Evolutionary conservation across 306 rosid genomes (phyloP).

Genomic region (Pachyrhizus erosus): DNA sequence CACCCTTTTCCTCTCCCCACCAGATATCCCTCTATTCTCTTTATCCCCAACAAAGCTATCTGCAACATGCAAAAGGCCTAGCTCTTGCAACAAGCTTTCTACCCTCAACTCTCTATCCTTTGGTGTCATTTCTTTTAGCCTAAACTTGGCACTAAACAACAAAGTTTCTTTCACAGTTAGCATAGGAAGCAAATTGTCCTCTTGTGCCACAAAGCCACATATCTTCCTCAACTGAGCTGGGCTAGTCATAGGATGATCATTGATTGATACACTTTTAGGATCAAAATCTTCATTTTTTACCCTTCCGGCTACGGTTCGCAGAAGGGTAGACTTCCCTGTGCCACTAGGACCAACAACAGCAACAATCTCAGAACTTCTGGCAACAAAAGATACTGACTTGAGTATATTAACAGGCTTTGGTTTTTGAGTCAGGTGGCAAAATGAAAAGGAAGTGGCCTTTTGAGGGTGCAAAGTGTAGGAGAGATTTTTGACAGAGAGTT

Average conservation of each 20-base stretch:
- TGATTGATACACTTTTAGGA: slow-evolving; percentile 62
- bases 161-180: slow-evolving; percentile 84
- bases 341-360: slow-evolving; percentile 94
- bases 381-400: slow-evolving; percentile 76
- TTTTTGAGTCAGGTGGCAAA: slow-evolving; percentile 49
- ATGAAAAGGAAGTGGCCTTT: slow-evolving; percentile 45
- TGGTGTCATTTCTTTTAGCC: slow-evolving; percentile 62
- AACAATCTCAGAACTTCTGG: slow-evolving; percentile 74
- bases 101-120: slow-evolving; percentile 67
- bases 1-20: slow-evolving; percentile 89
- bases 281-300: slow-evolving; percentile 57
- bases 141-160: slow-evolving; percentile 74
- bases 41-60: slow-evolving; percentile 83
- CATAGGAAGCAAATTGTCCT: slow-evolving; percentile 85
- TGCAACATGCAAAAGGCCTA: slow-evolving; percentile 75
- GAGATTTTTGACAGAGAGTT: slow-evolving; percentile 61
- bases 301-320: slow-evolving; percentile 69
- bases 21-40: slow-evolving; percentile 85
- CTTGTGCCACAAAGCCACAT: slow-evolving; percentile 89
- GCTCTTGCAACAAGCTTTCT: slow-evolving; percentile 74
- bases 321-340: slow-evolving; percentile 88
- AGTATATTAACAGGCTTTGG: slow-evolving; percentile 65
- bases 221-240: slow-evolving; percentile 70
- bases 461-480: slow-evolving; percentile 60
- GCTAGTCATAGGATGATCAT: slow-evolving; percentile 54